Percentiles rank a stretch among this genome's conserved stretches.
Conservation (phyloP, 176 grass and related monocot genomes). For the sorghum (Sorghum bicolor) region DNA sequence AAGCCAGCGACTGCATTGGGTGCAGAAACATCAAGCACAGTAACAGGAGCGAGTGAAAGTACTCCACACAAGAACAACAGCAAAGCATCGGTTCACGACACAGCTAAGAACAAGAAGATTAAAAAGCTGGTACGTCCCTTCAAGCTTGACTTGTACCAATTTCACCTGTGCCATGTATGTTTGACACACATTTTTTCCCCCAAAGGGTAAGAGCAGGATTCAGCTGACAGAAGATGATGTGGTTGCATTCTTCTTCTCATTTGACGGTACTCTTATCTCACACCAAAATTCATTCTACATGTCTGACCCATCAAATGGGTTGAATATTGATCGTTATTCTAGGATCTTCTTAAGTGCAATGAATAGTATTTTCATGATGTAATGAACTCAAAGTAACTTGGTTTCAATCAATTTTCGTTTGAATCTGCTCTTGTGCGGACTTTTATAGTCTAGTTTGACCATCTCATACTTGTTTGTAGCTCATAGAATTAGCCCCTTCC, state of each 20-base stretch:
- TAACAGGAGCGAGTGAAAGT: conserved; percentile 25
- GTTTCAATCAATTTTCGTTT: neutral
- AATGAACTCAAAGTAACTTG: neutral
- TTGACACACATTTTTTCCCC: conserved; percentile 9
- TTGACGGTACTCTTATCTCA: conserved; percentile 59
- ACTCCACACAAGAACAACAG: conserved; percentile 29
- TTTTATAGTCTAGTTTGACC: conserved; percentile 4
- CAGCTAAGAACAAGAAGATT: conserved; percentile 43
- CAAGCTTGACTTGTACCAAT: neutral
- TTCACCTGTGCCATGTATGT: neutral
- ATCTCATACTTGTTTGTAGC: neutral
- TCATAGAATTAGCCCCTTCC: neutral
- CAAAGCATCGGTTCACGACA: conserved; percentile 17
- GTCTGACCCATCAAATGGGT: neutral
- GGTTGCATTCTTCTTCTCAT: conserved; percentile 82
- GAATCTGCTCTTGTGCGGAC: neutral
- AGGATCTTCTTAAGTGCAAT: neutral
- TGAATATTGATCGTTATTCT: neutral
- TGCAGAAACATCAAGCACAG: conserved; percentile 18
- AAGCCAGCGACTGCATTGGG: neutral
- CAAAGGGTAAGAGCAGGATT: conserved; percentile 79
- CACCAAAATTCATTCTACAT: neutral
- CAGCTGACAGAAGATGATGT: conserved; percentile 91
- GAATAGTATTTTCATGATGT: neutral
- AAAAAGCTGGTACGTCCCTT: conserved; percentile 51